Evolutionary conservation across 2,329 filamentous ascomycete genomes (phyloP), one percentile per base, ranked within the genome.

Genomic region (Salinomyces thailandicus): DNA sequence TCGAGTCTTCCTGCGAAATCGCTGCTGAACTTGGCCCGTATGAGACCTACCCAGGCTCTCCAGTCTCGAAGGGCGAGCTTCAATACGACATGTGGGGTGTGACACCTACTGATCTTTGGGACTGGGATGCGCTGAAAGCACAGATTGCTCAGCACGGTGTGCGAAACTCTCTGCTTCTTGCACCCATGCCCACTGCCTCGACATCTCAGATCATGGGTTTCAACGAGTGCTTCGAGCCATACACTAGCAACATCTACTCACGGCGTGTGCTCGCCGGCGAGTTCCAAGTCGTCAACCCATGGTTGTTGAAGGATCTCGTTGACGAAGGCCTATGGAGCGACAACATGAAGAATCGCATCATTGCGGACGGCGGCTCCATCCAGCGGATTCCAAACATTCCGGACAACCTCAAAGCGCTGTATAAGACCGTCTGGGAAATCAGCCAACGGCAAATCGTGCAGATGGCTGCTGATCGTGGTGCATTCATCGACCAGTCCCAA

Each of bases 311-410:
- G 73, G 91, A 98, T 55, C 78, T 98, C 18, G 91, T 98, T 50
- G 91, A 98, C 58, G 84, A 95, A 69, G 91, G 91, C 43, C 73
- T 98, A 30, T 98, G 91, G 91, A 95, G 89, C 32, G 89, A 98
- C 66, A 85, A 86, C 69, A 98, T 98, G 91, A 98, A 98, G 80
- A 98, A 98, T 73, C 86, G 91, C 54, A 98, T 98, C 72, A 98
- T 98, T 56, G 82, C 91, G 39, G 89, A 95, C 45, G 85, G 85
- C 50, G 91, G 91, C 49, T 96, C 89, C 14, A 82, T 98, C 38
- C 91, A 96, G 64, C 89, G 91, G 64, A 89, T 98, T 46, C 84
- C 89, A 58, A 96, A 93, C 66, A 95, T 98, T 45, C 89, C 91
- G 11, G 77, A 82, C 19, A 91, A 98, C 52, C 82, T 93, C 72